These are phyloP conservation scores for Pseudopithomyces maydicus DNA, from an alignment of 2,329 filamentous ascomycete species.

Conservation along the genomic window DNA sequence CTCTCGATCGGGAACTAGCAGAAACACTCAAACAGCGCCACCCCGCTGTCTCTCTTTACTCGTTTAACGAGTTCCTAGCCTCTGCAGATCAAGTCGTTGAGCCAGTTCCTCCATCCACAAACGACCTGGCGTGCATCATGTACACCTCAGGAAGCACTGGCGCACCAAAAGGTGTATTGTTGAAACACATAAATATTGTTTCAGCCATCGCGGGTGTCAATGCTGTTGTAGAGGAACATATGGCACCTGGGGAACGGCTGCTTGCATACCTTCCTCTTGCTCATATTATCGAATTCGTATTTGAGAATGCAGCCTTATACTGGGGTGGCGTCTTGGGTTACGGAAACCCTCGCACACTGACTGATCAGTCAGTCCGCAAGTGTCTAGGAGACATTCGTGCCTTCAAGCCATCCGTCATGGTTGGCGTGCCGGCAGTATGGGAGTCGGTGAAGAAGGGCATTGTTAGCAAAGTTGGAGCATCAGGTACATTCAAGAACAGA, in stretches of 20 bases:
- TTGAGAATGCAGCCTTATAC: slow-evolving; percentile 88
- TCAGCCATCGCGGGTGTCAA: slow-evolving; percentile 84
- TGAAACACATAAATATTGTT: slow-evolving; percentile 80
- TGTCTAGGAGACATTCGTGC: slow-evolving; percentile 94
- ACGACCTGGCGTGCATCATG: slow-evolving; percentile 81
- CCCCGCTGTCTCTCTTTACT: too few species aligned
- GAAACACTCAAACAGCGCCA: too few species aligned
- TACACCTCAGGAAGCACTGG: slow-evolving; percentile 90
- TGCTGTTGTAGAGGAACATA: slow-evolving; percentile 75
- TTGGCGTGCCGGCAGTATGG: slow-evolving; percentile 96
- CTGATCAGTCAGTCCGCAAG: slow-evolving; percentile 83
- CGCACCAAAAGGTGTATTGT: slow-evolving; percentile 83
- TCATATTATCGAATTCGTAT: slow-evolving; percentile 94
- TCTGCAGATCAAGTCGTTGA: slow-evolving; percentile 65
- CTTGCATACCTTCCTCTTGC: slow-evolving; percentile 92
- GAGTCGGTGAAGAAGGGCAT: slow-evolving; percentile 97
- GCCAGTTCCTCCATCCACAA: slow-evolving; percentile 71
- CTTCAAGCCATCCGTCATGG: slow-evolving; percentile 84
- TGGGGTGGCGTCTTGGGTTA: slow-evolving; percentile 94
- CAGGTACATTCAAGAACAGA: slow-evolving; percentile 70
- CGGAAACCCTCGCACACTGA: slow-evolving; percentile 85
- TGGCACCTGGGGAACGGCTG: slow-evolving; percentile 77
- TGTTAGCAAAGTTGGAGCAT: slow-evolving; percentile 73
- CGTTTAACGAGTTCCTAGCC: slow-evolving; percentile 58
- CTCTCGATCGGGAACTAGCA: too few species aligned